phyloP scores from a whole-genome alignment of 2,329 filamentous ascomycete genomes.

The Diaporthe capsici region DNA sequence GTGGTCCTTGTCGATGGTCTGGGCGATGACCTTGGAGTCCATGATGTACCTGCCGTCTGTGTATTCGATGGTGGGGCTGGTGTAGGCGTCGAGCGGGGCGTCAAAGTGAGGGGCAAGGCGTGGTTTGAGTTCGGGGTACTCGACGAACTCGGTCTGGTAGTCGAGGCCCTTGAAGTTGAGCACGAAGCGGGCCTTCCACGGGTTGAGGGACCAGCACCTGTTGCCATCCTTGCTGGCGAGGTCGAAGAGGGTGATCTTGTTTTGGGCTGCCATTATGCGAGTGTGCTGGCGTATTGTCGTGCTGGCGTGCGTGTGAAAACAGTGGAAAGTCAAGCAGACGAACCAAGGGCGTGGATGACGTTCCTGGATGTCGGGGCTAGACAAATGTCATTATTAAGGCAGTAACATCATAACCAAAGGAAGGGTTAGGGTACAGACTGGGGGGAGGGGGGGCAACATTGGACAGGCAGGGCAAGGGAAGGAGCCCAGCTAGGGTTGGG shows the following conservation, averaged over 20 bases:
- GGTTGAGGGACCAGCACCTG: conserved; percentile 75
- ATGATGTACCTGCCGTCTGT: conserved; percentile 72
- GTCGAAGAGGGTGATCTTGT: conserved; percentile 71
- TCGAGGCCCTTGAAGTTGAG: conserved; percentile 78
- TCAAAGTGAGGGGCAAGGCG: conserved; percentile 66
- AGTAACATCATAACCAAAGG: no score
- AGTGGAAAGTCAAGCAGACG: no score
- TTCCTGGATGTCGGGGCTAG: no score
- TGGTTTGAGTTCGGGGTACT: conserved; percentile 75
- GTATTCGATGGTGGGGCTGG: conserved; percentile 68
- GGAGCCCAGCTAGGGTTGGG: no score
- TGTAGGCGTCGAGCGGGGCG: conserved; percentile 58
- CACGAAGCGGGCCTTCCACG: conserved; percentile 78
- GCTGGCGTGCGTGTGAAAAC: no score
- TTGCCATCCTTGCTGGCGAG: conserved; percentile 67
- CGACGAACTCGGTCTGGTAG: conserved; percentile 78
- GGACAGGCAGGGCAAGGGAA: no score
- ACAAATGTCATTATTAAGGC: no score
- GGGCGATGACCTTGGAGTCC: conserved; percentile 74
- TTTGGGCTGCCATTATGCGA: conserved; percentile 47
- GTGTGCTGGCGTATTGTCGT: no score
- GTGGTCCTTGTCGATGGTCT: conserved; percentile 69
- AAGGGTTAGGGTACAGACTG: no score
- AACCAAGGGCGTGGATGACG: no score
- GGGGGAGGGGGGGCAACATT: no score